Percentiles rank a stretch among this genome's conserved stretches.
Evolutionary conservation across 345 rosid genomes (phyloP).

Genomic region (Gossypium herbaceum): DNA sequence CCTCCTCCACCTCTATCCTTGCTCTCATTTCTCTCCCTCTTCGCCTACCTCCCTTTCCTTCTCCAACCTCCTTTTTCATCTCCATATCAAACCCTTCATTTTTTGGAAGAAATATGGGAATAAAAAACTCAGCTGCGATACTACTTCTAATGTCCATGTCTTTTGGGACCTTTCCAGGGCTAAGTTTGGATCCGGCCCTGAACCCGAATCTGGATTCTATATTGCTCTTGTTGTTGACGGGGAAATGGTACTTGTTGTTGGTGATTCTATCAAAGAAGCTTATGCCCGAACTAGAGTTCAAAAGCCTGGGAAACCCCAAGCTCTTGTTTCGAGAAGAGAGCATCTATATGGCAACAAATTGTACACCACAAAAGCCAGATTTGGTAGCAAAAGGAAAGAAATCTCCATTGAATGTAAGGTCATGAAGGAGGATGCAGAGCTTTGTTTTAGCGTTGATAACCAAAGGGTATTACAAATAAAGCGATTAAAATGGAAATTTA

Average conservation of each 20-base stretch:
- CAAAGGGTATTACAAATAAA: conserved; percentile 61
- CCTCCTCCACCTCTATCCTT: conserved; percentile 64
- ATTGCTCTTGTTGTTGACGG: conserved; percentile 70
- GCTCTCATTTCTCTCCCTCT: conserved; percentile 21
- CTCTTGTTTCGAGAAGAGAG: conserved; percentile 67
- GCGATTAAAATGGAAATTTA: conserved; percentile 82
- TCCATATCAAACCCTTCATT: conserved; percentile 56
- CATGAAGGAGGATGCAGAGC: conserved; percentile 50
- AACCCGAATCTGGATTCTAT: conserved; percentile 76
- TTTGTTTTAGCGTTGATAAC: conserved; percentile 56
- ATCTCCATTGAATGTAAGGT: conserved; percentile 60
- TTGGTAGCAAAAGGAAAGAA: conserved; percentile 71
- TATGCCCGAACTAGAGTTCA: conserved; percentile 46
- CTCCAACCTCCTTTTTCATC: conserved; percentile 57
- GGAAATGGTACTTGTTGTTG: conserved; percentile 63
- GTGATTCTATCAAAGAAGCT: conserved; percentile 63
- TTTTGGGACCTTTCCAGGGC: conserved; percentile 80
- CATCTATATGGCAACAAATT: conserved; percentile 66
- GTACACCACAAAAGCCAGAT: conserved; percentile 55
- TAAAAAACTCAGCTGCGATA: conserved; percentile 32
- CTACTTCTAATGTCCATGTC: conserved; percentile 37
- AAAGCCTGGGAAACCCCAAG: conserved; percentile 36
- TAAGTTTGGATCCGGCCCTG: conserved; percentile 78
- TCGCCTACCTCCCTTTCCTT: conserved; percentile 44
- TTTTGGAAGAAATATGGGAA: conserved; percentile 87